A percentile compares a stretch with the other conserved stretches of the same genome.
These are phyloP conservation scores for Aspergillus viridinutans DNA, from an alignment of 2,329 filamentous ascomycete genomes.

Conservation along the genomic window DNA sequence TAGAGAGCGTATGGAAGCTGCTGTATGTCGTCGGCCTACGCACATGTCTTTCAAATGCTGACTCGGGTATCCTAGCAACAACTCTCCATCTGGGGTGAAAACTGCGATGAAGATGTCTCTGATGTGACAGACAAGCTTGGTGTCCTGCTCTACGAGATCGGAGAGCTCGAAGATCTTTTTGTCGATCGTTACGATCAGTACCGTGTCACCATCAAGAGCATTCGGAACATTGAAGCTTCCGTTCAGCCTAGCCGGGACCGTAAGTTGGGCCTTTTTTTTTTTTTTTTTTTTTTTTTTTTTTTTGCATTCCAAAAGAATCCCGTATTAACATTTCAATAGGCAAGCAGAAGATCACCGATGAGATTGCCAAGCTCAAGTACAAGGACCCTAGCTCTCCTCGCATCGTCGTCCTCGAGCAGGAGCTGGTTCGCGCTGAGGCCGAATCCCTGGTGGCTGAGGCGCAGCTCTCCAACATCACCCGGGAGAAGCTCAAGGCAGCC, in stretches of 20 bases:
- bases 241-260: slow-evolving; percentile 97
- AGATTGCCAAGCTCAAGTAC: slow-evolving; percentile 98
- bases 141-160: slow-evolving; percentile 96
- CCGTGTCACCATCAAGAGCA: slow-evolving; percentile 98
- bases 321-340: slow-evolving; percentile 46
- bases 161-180: slow-evolving; percentile 95
- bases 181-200: slow-evolving; percentile 99
- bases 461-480: slow-evolving; percentile 97
- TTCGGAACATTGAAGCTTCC: slow-evolving; percentile 97
- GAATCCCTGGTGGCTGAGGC: slow-evolving; percentile 98
- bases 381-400: slow-evolving; percentile 98
- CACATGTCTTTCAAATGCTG: slow-evolving; percentile 8
- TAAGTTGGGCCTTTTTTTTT: too few relatives aligned
- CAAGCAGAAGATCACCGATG: slow-evolving; percentile 98
- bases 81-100: slow-evolving; percentile 96
- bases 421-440: slow-evolving; percentile 95
- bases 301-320: neutral
- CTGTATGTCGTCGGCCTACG: slow-evolving; percentile 59
- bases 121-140: slow-evolving; percentile 99
- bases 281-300: too few relatives aligned
- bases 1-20: slow-evolving; percentile 96
- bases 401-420: slow-evolving; percentile 96
- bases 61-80: slow-evolving; percentile 66
- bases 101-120: slow-evolving; percentile 93
- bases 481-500: slow-evolving; percentile 97